phyloP scores from a whole-genome alignment of 306 rosid genomes.

The Cajanus cajan region DNA sequence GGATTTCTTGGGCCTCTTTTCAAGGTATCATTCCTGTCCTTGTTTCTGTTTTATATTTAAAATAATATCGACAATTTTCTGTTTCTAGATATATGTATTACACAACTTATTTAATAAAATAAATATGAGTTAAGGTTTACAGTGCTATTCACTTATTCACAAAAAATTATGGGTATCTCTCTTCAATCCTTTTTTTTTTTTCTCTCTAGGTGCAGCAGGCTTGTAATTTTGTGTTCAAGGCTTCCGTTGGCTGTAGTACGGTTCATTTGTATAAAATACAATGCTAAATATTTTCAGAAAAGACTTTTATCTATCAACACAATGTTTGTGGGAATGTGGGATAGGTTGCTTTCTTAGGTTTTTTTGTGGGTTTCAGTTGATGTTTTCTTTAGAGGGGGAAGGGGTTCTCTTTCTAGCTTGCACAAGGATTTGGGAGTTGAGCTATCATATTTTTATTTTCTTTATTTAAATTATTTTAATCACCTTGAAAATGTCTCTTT shows the following conservation, averaged over 20 bases:
- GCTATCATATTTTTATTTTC: neutral
- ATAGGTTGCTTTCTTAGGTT: neutral
- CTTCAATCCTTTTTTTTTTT: neutral
- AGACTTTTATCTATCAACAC: neutral
- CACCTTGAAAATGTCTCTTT: neutral
- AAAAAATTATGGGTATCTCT: neutral
- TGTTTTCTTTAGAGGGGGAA: neutral
- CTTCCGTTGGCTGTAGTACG: neutral
- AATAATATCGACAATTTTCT: slow-evolving; percentile 9
- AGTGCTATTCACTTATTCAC: neutral
- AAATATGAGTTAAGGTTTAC: neutral
- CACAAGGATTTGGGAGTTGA: neutral
- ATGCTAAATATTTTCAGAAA: neutral
- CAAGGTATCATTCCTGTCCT: slow-evolving; percentile 51
- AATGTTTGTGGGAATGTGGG: neutral
- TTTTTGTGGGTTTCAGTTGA: neutral
- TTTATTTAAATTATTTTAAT: neutral
- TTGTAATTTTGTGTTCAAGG: neutral
- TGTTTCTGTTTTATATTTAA: slow-evolving; percentile 16
- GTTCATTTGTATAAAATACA: neutral
- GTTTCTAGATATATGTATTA: neutral
- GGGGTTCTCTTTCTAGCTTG: neutral
- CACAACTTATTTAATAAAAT: neutral
- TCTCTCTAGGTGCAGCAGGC: neutral
- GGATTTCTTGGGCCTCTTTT: slow-evolving; percentile 86